Evolutionary conservation across 805 yeast species (phyloP), one percentile per base, ranked within the genome.

Genomic region (Starmera dryadoides): DNA sequence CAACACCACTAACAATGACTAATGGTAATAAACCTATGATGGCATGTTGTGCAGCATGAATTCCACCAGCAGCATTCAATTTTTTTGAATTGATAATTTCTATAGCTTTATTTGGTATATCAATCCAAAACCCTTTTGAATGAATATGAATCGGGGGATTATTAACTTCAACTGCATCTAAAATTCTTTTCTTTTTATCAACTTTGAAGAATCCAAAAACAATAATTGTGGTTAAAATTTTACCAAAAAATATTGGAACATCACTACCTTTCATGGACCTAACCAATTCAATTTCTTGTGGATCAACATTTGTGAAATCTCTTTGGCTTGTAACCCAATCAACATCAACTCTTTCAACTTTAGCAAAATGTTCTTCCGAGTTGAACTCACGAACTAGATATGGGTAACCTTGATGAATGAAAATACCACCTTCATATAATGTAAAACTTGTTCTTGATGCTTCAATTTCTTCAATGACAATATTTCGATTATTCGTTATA

Each of bases 1-100:
- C 83, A 4, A 75, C 71, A 1, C 86, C 85, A 15, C 86, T 79
- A 11, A 79, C 77, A 4, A 88, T 77, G 42, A 76, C 80, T 21
- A 81, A 58, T 0, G 97, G 95, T 21, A 89, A 56, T 42, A 86
- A 70, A 35, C 85, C 80, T 73, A 93, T 80, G 2, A 93, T 63
- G 0, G 87, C 87, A 64, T 93, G 99, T 47, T 88, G 91, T 0
- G 96, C 95, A 2, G 94, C 97, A 63, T 93, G 99, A n/a, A 93
- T 86, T 0, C 93, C 95, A 5, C 86, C 98, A 0, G 98, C 91
- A 2, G 81, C 64, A 41, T 75, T 83, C 34, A 93, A 61, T 2
- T 66, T 50, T 47, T 87, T 86, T 3, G 55, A 58, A 3, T 67
- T 62, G 25, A 91, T 66, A 3, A 78, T 43, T 1, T 77, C 78